Conservation (phyloP, 2,329 filamentous ascomycete species). For the Botrytis tulipae region DNA sequence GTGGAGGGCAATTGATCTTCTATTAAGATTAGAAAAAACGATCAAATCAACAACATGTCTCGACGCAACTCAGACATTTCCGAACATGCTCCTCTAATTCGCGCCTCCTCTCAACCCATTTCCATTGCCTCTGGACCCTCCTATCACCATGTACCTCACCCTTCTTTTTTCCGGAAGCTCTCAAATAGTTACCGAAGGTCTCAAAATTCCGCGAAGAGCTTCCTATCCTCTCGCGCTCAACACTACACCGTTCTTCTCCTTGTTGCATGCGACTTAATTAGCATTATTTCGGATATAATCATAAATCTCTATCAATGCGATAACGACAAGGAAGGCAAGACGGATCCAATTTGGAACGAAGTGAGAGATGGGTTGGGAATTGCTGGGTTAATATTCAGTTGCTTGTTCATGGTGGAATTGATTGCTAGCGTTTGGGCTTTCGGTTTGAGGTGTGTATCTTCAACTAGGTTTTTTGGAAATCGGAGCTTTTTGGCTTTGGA, state of each 20-base stretch:
- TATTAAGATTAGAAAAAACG: not conserved
- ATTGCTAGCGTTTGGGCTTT: slow-evolving; percentile 58
- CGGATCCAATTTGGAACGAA: slow-evolving; percentile 37
- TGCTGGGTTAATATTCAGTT: slow-evolving; percentile 58
- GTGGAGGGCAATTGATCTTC: not conserved
- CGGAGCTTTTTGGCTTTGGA: not conserved
- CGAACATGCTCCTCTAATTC: slow-evolving; percentile 15
- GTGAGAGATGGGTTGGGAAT: slow-evolving; percentile 48
- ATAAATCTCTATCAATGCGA: slow-evolving; percentile 51
- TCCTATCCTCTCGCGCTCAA: slow-evolving; percentile 46
- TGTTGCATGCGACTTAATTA: slow-evolving; percentile 50
- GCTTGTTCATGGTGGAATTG: slow-evolving; percentile 64
- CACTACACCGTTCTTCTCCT: slow-evolving; percentile 50
- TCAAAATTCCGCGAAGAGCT: slow-evolving; percentile 12
- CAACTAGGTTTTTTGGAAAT: not conserved
- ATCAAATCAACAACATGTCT: slow-evolving; percentile 11
- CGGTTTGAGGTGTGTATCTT: slow-evolving; percentile 49
- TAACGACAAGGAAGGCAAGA: slow-evolving; percentile 24
- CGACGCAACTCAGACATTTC: slow-evolving; percentile 13
- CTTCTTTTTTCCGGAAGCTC: not conserved
- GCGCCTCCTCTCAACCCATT: slow-evolving; percentile 10
- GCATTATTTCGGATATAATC: slow-evolving; percentile 52
- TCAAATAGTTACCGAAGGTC: slow-evolving; percentile 15
- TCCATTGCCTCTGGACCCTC: slow-evolving; percentile 14
- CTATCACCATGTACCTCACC: slow-evolving; percentile 19